Percentiles rank a stretch among this genome's conserved stretches.
These are phyloP conservation scores for Penicillium digitatum DNA, from an alignment of 2,329 filamentous ascomycete genomes.

Conservation along the genomic window DNA sequence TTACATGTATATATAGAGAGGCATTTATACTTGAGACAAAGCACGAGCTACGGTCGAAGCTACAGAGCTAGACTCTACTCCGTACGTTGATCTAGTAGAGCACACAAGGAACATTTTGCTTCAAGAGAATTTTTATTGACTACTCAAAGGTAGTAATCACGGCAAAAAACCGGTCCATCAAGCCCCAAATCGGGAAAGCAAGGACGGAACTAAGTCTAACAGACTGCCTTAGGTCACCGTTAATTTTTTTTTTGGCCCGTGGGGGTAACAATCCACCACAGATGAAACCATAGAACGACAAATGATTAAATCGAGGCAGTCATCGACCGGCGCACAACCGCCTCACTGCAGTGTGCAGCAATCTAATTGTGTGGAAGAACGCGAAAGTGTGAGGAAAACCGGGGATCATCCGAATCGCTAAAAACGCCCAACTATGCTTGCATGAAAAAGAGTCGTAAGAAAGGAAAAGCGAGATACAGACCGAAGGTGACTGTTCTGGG, in stretches of 20 bases:
- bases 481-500: conserved; percentile 10
- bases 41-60: not conserved
- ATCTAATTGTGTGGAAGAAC: conserved; percentile 38
- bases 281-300: conserved; percentile 20
- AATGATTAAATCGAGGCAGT: conserved; percentile 39
- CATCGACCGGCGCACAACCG: conserved; percentile 42
- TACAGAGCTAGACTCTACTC: not conserved
- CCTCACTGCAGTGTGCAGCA: conserved; percentile 41
- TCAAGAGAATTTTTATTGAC: conserved; percentile 7
- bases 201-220: conserved; percentile 15
- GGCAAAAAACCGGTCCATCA: conserved; percentile 15
- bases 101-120: not conserved
- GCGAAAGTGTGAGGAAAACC: conserved; percentile 23
- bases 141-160: conserved; percentile 15
- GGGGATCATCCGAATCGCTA: conserved; percentile 39
- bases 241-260: conserved; percentile 26
- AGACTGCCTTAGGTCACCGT: conserved; percentile 9
- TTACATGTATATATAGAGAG: conserved; percentile 2
- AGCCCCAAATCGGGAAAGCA: conserved; percentile 7
- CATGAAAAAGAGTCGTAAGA: conserved; percentile 37
- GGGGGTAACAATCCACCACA: conserved; percentile 7
- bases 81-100: not conserved
- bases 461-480: conserved; percentile 6
- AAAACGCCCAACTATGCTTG: conserved; percentile 45
- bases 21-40: not conserved